Conservation (phyloP, 1,284 basidiomycete species). For the Puccinia triticina region DNA sequence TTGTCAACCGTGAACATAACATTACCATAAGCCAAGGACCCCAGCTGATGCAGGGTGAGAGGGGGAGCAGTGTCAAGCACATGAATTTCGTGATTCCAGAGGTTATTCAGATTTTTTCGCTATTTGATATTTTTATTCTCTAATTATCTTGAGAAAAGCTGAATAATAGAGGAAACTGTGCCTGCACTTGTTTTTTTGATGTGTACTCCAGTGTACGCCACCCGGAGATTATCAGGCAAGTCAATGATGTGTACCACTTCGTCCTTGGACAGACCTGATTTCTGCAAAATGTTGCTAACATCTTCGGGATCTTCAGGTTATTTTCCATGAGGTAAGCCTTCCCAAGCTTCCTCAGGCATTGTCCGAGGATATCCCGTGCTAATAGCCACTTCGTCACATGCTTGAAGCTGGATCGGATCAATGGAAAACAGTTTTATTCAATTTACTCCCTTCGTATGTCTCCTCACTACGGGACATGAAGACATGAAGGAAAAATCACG, state of each 20-base stretch:
- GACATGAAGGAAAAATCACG: not conserved
- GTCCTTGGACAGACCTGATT: not conserved
- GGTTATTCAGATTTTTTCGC: not conserved
- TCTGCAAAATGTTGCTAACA: not conserved
- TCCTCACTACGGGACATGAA: not conserved
- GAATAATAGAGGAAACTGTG: not conserved
- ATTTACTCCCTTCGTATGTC: constrained; percentile 37
- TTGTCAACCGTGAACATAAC: constrained; percentile 34
- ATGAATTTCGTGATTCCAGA: constrained; percentile 40
- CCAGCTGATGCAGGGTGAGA: constrained; percentile 36
- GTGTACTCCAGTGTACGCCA: constrained; percentile 31
- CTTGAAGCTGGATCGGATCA: constrained; percentile 46
- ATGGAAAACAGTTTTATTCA: constrained; percentile 41
- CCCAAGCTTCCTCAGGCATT: not conserved
- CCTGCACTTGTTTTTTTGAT: not conserved
- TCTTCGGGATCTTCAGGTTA: constrained; percentile 20
- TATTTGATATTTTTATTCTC: not conserved
- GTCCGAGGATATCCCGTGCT: not conserved
- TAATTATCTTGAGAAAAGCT: not conserved
- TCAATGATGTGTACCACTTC: not conserved
- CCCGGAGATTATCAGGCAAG: constrained; percentile 41
- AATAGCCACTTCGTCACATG: not conserved
- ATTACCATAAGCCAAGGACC: constrained; percentile 36
- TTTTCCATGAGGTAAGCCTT: constrained; percentile 41
- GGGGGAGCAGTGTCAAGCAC: constrained; percentile 47